These are phyloP conservation scores for Cladosporium sphaerospermum DNA, from an alignment of 2,329 filamentous ascomycete genomes.

Conservation along the genomic window DNA sequence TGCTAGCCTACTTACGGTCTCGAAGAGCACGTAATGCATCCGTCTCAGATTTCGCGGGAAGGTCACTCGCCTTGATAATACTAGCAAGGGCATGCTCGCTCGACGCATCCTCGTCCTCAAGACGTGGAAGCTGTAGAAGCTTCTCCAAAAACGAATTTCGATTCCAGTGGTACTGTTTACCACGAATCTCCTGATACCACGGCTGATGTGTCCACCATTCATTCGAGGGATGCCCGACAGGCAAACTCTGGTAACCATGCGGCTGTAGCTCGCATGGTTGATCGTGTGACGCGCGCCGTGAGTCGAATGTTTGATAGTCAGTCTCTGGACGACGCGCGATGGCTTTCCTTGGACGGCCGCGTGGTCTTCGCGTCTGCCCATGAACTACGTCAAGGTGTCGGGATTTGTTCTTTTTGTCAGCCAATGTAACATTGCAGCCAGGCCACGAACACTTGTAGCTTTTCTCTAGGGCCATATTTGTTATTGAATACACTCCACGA, in stretches of 20 bases:
- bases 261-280: slow-evolving; percentile 2
- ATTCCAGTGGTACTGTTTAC: slow-evolving; percentile 6
- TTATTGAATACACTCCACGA: neutral
- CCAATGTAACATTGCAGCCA: neutral
- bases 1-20: neutral
- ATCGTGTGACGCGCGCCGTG: slow-evolving; percentile 1
- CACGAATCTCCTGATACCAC: slow-evolving; percentile 4
- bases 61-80: slow-evolving; percentile 1
- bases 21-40: slow-evolving; percentile 6
- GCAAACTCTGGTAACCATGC: neutral
- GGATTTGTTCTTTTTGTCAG: slow-evolving; percentile 5
- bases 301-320: neutral
- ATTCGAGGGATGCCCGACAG: neutral
- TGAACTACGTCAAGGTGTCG: slow-evolving; percentile 1
- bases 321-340: neutral
- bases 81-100: slow-evolving; percentile 2
- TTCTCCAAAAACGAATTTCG: slow-evolving; percentile 7
- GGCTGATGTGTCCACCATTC: slow-evolving; percentile 3
- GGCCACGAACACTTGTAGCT: neutral
- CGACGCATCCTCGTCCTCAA: neutral
- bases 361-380: neutral
- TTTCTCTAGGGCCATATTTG: neutral
- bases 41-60: slow-evolving; percentile 1
- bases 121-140: slow-evolving; percentile 1
- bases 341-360: slow-evolving; percentile 1